A percentile compares a stretch with the other conserved stretches of the same genome.
Conservation (phyloP, 192 early-diverging fungal species). For the Geranomyces variabilis region DNA sequence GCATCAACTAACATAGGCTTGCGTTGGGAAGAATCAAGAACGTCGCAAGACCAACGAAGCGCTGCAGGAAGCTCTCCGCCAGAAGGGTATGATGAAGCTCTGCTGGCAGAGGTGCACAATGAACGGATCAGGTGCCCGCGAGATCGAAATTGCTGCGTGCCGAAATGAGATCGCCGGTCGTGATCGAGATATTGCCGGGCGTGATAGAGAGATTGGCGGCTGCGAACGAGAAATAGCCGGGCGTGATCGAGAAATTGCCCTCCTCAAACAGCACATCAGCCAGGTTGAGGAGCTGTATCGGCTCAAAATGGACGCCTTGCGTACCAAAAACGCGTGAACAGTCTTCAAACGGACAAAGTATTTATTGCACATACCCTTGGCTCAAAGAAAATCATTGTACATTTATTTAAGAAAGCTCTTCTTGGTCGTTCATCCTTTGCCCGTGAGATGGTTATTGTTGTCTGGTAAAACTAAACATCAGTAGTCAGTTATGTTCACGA, state of each 20-base stretch:
- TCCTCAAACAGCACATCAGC: slow-evolving; percentile 2
- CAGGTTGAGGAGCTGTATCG: slow-evolving; percentile 6
- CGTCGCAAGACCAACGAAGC: too few species aligned
- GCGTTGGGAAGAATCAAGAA: neutral
- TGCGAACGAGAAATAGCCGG: too few species aligned
- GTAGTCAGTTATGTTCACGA: slow-evolving; percentile 1
- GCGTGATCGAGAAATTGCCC: slow-evolving; percentile 5
- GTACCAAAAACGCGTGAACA: slow-evolving; percentile 2
- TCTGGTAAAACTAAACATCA: neutral
- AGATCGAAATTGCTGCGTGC: neutral
- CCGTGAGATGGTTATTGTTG: slow-evolving; percentile 1
- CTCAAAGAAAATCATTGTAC: slow-evolving; percentile 1
- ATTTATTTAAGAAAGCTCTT: slow-evolving; percentile 1
- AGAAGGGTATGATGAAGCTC: too few species aligned
- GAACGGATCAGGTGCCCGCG: slow-evolving; percentile 1
- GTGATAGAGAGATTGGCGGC: neutral
- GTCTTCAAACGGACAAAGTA: slow-evolving; percentile 1
- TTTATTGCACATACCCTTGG: slow-evolving; percentile 5
- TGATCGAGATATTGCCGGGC: neutral
- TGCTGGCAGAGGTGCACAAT: neutral
- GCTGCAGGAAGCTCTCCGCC: too few species aligned
- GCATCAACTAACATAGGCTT: neutral
- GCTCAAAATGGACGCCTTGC: slow-evolving; percentile 1
- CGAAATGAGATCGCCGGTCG: neutral
- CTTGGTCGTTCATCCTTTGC: neutral